These are phyloP conservation scores for Xylaria sp. DNA, from an alignment of 2,329 filamentous ascomycete species.

Conservation along the genomic window DNA sequence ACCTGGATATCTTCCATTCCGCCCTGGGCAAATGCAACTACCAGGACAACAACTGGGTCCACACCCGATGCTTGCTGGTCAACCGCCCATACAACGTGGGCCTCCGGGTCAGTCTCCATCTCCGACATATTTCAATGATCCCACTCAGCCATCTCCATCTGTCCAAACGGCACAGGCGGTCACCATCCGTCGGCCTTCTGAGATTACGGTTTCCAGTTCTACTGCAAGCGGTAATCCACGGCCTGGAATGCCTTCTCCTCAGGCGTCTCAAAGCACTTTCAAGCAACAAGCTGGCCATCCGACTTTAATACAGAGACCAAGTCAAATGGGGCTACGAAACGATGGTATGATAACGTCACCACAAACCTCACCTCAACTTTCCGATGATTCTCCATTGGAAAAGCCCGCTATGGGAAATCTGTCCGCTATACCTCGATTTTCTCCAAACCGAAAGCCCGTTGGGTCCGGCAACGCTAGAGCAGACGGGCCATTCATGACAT, in stretches of 20 bases:
- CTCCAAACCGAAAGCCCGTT: constrained; percentile 49
- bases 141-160: constrained; percentile 28
- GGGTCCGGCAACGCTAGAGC: constrained; percentile 42
- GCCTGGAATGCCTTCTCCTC: constrained; percentile 38
- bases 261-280: constrained; percentile 38
- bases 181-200: constrained; percentile 44
- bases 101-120: constrained; percentile 38
- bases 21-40: constrained; percentile 43
- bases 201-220: constrained; percentile 44
- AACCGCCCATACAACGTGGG: constrained; percentile 37
- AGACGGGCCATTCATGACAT: constrained; percentile 38
- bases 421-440: constrained; percentile 32
- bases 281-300: constrained; percentile 34
- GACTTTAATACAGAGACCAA: constrained; percentile 21
- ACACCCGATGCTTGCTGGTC: constrained; percentile 45
- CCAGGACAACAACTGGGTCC: constrained; percentile 43
- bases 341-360: constrained; percentile 16
- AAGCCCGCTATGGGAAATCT: constrained; percentile 32
- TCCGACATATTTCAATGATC: constrained; percentile 28
- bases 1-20: constrained; percentile 38
- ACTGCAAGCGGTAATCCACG: constrained; percentile 33
- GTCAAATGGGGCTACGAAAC: constrained; percentile 17
- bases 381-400: constrained; percentile 42
- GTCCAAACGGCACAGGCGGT: constrained; percentile 42
- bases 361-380: constrained; percentile 36